Evolutionary conservation across 2,329 filamentous ascomycete genomes (phyloP), one percentile per base, ranked within the genome.

Genomic region (Fusarium cyanostomum): DNA sequence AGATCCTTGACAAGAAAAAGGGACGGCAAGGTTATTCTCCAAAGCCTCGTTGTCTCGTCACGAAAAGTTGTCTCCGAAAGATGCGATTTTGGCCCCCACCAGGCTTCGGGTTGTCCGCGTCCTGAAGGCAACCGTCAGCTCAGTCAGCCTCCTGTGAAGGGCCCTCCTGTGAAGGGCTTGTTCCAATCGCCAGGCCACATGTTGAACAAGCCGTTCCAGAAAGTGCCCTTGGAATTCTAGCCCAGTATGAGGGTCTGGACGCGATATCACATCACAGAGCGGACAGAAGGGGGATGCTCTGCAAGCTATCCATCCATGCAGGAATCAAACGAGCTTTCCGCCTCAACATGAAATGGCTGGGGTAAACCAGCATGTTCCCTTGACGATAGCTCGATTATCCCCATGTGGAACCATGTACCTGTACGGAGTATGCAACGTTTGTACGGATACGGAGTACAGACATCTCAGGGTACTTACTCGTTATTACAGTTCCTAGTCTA

Each of bases 401-500:
- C 48, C 48, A 24, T 38, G 46, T 31, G 26, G 52, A 34, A 21
- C 26, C 38, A 38, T 42, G 56, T 50, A 58, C 60, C 48, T 24
- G 49, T 39, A 55, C 59, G 10, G n/a, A 16, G 24, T n/a, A n/a
- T n/a, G n/a, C n/a, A n/a, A n/a, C n/a, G n/a, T n/a, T n/a, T n/a
- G n/a, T 39, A 24, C 51, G n/a, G 15, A 21, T 21, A 11, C 9
- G 11, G 49, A 35, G 51, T 61, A 61, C 51, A 44, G 6, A 21
- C 21, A 21, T 21, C 28, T 39, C 30, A 26, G 30, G 48, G 37
- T 16, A 42, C 35, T 41, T 16, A 42, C 35, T 41, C 16, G 21
- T 21, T 52, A 34, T 30, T 66, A 48, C 38, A 63, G 35, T 55
- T 63, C 49, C 49, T 21, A 66, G 58, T 66, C 49, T 21, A 66